These are phyloP conservation scores for Aspergillus ochraceus DNA, from an alignment of 2,329 filamentous ascomycete genomes.

Conservation along the genomic window DNA sequence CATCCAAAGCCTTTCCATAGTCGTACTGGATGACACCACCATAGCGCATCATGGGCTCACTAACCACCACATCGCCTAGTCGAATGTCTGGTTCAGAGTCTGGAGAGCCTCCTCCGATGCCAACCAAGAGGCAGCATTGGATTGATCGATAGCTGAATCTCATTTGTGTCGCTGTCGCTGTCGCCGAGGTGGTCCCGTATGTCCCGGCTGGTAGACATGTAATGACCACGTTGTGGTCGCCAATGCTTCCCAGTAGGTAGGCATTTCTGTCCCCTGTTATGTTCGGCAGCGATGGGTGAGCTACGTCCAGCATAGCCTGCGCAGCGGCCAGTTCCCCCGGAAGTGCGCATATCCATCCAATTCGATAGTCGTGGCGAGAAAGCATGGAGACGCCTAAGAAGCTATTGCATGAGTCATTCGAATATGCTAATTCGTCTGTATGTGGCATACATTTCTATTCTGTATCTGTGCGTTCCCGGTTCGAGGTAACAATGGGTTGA, in stretches of 20 bases:
- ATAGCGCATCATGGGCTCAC: constrained; percentile 13
- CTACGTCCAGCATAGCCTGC: constrained; percentile 19
- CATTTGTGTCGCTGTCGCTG: constrained; percentile 18
- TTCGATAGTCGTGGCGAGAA: constrained; percentile 3
- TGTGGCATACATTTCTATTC: too few relatives aligned
- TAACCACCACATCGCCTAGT: constrained; percentile 33
- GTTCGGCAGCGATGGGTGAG: constrained; percentile 13
- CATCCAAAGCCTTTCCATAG: constrained; percentile 17
- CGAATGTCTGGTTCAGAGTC: constrained; percentile 24
- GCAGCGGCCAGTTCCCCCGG: constrained; percentile 20
- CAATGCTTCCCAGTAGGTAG: constrained; percentile 21
- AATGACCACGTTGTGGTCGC: constrained; percentile 22
- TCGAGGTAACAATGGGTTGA: too few relatives aligned
- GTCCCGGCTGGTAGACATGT: constrained; percentile 15
- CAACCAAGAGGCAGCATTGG: constrained; percentile 22
- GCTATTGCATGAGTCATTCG: too few relatives aligned
- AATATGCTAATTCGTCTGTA: too few relatives aligned
- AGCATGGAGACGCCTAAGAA: too few relatives aligned
- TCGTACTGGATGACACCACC: constrained; percentile 30
- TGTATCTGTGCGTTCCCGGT: too few relatives aligned
- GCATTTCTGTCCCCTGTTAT: constrained; percentile 19
- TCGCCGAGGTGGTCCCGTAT: constrained; percentile 18
- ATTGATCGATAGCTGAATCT: constrained; percentile 19
- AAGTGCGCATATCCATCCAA: constrained; percentile 21
- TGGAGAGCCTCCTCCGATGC: constrained; percentile 28